Base-by-base conservation (phyloP, 2,329 filamentous ascomycete genomes). In the Penicillium sp. region DNA sequence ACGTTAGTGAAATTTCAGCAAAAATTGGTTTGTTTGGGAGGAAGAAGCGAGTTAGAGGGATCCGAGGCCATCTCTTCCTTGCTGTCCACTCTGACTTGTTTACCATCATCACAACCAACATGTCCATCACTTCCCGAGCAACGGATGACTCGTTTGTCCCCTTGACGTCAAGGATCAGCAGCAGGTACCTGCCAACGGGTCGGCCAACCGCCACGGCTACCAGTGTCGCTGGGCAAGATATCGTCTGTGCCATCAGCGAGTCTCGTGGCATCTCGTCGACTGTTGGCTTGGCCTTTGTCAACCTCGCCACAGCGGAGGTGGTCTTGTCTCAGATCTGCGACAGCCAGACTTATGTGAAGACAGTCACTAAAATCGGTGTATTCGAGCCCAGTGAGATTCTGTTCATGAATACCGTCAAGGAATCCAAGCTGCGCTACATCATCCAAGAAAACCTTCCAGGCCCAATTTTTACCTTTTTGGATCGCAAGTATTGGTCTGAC, bases 261-360 rank as follows among this genome's bases (percentile, higher is more conserved):
- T 90, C 89, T 39, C 87, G 92, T n/a, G 90, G 90, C 5, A 82
- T 96, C 4, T 86, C 89, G 20, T 90, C 91, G 0, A 88, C 86
- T 0, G 86, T 97, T 2, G 92, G 92, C 0, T 77, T 96, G 36
- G 89, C 90, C 2, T 92, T 96, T 65, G 79, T 96, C 65, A 95
- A 97, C 64, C 78, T 95, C 3, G 86, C 89, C 38, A 92, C 89
- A 2, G 89, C 88, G 35, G 90, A 96, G 71, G 89, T 85, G 14
- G 84, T 91, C 25, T 79, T 97, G 35, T 95, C 90, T 65, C 90
- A 96, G 65, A 92, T 97, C 57, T 91, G 88, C 65, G 92, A 97
- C 69, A 95, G 87, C 50, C 91, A 96, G 68, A 95, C 91, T 30
- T 97, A 95, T 67, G 86, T 91, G 51, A 87, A 86, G 65, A 95